These are phyloP conservation scores for Saitozyma podzolica DNA, from an alignment of 768 basidiomycete genomes.

Conservation along the genomic window DNA sequence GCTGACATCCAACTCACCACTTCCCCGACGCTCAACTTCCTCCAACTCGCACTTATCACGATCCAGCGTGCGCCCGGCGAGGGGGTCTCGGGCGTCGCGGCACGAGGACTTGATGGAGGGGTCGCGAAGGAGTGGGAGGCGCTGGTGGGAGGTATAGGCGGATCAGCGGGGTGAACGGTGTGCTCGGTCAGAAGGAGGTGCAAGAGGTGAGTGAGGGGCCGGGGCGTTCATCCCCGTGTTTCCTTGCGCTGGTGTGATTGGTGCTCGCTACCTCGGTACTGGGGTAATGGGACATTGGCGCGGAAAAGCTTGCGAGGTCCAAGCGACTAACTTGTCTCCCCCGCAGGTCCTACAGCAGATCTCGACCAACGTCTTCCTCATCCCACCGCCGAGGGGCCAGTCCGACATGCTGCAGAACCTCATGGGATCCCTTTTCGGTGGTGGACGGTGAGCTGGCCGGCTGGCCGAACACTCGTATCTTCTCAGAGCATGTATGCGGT, in stretches of 20 bases:
- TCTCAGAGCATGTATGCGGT: not conserved
- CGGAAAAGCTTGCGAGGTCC: not conserved
- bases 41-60: conserved; percentile 82
- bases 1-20: conserved; percentile 70
- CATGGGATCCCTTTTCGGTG: conserved; percentile 84
- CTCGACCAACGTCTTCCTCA: conserved; percentile 71
- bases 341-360: conserved; percentile 35
- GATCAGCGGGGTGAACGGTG: conserved; percentile 67
- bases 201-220: conserved; percentile 40
- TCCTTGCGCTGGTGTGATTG: too few species aligned
- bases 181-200: conserved; percentile 37
- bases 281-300: too few species aligned
- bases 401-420: conserved; percentile 85
- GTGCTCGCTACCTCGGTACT: too few species aligned
- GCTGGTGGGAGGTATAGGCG: conserved; percentile 79
- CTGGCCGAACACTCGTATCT: not conserved
- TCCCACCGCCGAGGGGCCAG: conserved; percentile 69
- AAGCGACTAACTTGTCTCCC: not conserved
- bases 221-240: too few species aligned
- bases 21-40: conserved; percentile 78
- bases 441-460: conserved; percentile 51
- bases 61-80: conserved; percentile 66
- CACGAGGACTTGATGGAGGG: conserved; percentile 69
- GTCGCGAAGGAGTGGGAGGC: conserved; percentile 65
- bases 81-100: conserved; percentile 70